phyloP scores from a whole-genome alignment of 257 asterid genomes.

The Apocynum venetum region DNA sequence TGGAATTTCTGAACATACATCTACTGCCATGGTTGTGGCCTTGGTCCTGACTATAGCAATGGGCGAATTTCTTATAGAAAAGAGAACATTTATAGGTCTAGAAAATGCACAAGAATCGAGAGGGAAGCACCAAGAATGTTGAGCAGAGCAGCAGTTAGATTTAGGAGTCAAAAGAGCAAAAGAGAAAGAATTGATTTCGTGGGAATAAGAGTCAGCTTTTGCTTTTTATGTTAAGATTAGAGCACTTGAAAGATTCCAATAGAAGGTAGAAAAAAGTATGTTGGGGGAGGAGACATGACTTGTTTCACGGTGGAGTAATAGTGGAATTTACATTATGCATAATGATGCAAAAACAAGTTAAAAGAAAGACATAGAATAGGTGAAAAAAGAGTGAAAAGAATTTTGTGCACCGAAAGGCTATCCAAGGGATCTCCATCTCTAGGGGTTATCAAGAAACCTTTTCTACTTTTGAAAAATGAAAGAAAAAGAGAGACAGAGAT shows the following conservation, averaged over 20 bases:
- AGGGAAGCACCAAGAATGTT: constrained; percentile 6
- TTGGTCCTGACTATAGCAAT: not conserved
- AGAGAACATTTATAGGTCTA: constrained; percentile 7
- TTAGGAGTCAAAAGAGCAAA: constrained; percentile 42
- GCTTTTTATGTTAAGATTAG: constrained; percentile 31
- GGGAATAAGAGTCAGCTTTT: constrained; percentile 44
- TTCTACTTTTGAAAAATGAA: constrained; percentile 11
- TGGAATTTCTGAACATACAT: constrained; percentile 50
- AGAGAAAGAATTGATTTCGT: constrained; percentile 26
- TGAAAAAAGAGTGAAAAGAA: constrained; percentile 28
- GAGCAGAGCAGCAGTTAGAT: constrained; percentile 7
- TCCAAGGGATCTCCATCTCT: constrained; percentile 5
- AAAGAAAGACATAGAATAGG: not conserved
- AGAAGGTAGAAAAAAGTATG: constrained; percentile 10
- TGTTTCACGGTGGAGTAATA: constrained; percentile 41
- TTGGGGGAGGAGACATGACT: constrained; percentile 6
- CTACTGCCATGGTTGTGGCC: constrained; percentile 51
- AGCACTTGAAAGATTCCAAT: constrained; percentile 24
- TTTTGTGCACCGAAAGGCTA: constrained; percentile 64
- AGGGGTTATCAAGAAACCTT: constrained; percentile 11
- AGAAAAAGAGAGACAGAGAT: not conserved
- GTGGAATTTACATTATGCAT: constrained; percentile 37
- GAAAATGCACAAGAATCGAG: constrained; percentile 9
- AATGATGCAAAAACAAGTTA: constrained; percentile 4
- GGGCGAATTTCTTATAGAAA: not conserved